These are phyloP conservation scores for Termitomyces sp. DNA, from an alignment of 768 basidiomycete genomes.

Conservation along the genomic window DNA sequence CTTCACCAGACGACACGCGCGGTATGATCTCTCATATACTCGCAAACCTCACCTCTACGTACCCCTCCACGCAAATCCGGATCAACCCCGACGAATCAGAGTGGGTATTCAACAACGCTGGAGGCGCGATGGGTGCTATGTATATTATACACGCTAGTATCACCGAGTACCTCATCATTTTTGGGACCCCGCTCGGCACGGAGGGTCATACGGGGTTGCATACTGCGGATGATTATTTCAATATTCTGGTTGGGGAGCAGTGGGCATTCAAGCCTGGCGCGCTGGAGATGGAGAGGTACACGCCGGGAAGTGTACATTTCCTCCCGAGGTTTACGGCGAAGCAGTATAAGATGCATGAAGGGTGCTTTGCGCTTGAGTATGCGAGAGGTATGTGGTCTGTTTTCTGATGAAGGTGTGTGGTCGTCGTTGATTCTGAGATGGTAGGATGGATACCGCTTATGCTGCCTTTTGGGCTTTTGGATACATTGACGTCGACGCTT, in stretches of 20 bases:
- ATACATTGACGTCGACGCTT: slow-evolving; percentile 83
- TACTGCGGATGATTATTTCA: slow-evolving; percentile 97
- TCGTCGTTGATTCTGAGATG: neutral
- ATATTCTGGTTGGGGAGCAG: slow-evolving; percentile 92
- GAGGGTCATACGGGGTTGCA: slow-evolving; percentile 95
- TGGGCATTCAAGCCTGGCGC: slow-evolving; percentile 87
- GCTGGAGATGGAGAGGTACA: slow-evolving; percentile 83
- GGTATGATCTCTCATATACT: slow-evolving; percentile 83
- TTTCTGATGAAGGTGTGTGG: neutral
- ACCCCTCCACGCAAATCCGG: slow-evolving; percentile 55
- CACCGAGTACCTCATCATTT: slow-evolving; percentile 95
- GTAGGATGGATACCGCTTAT: slow-evolving; percentile 98
- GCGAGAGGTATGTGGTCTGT: slow-evolving; percentile 65
- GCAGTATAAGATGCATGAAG: slow-evolving; percentile 98
- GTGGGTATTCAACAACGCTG: slow-evolving; percentile 97
- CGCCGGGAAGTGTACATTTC: slow-evolving; percentile 80
- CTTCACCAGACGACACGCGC: slow-evolving; percentile 58
- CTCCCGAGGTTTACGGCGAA: slow-evolving; percentile 81
- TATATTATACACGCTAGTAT: slow-evolving; percentile 95
- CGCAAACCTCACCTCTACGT: slow-evolving; percentile 69
- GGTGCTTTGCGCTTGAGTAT: slow-evolving; percentile 94
- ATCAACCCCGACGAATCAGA: slow-evolving; percentile 63
- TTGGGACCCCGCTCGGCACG: slow-evolving; percentile 94
- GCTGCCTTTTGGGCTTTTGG: slow-evolving; percentile 92
- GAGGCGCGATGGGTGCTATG: slow-evolving; percentile 98